Percentiles rank a stretch among this genome's conserved stretches.
Conservation (phyloP, 2,329 filamentous ascomycete species). For the Botrytis hyacinthi region DNA sequence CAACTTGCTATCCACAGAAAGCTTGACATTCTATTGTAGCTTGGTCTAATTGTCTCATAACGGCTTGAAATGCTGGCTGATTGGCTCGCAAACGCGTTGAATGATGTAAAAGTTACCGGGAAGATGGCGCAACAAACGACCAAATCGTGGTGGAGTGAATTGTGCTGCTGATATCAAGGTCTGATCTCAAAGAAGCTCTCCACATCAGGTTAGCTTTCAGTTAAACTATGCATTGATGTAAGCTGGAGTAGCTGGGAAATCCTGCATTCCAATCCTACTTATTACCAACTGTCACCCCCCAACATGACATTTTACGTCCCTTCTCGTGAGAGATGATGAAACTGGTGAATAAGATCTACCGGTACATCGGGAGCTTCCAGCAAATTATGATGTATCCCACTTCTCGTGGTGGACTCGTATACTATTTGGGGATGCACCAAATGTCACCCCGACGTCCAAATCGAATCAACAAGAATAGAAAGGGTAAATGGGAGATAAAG, state of each 20-base stretch:
- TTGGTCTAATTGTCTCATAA: neutral
- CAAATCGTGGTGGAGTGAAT: slow-evolving; percentile 1
- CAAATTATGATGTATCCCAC: neutral
- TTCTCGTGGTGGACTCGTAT: neutral
- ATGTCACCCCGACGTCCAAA: neutral
- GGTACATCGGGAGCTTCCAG: neutral
- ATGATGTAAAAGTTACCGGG: slow-evolving; percentile 10
- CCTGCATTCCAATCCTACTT: neutral
- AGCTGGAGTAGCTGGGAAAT: neutral
- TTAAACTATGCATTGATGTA: neutral
- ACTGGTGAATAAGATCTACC: slow-evolving; percentile 2
- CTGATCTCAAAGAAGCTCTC: neutral
- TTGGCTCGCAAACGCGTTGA: neutral
- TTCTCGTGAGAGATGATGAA: slow-evolving; percentile 9
- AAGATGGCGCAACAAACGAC: neutral
- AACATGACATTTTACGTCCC: neutral
- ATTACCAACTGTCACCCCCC: neutral
- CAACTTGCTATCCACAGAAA: neutral
- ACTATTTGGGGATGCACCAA: neutral
- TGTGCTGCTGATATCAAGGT: neutral
- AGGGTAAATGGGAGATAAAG: neutral
- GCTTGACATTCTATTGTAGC: neutral
- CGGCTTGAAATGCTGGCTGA: neutral
- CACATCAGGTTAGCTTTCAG: neutral
- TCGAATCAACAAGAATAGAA: neutral